Evolutionary conservation across 2,329 filamentous ascomycete species (phyloP).

Genomic region (Chaetomium sp.): DNA sequence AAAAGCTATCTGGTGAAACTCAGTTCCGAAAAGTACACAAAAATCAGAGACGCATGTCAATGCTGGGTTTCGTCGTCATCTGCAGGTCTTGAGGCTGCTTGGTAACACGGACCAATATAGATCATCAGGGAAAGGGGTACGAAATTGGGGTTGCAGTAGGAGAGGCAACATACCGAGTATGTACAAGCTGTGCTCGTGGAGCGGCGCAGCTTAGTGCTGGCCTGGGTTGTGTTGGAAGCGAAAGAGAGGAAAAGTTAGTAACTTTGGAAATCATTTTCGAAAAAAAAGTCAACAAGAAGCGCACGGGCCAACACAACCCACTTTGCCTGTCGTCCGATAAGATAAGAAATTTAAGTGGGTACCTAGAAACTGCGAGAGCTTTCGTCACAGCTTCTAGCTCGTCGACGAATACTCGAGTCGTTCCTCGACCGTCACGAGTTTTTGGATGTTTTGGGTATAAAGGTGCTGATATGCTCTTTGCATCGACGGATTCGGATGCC

Average conservation of each 20-base stretch:
- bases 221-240: not conserved
- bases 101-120: constrained; percentile 83
- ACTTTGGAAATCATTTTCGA: not conserved
- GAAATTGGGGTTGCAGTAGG: not conserved
- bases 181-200: not conserved
- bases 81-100: constrained; percentile 76
- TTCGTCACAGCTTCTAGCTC: constrained; percentile 16
- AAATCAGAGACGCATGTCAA: constrained; percentile 62
- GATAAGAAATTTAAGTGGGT: constrained; percentile 16
- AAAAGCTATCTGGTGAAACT: not conserved
- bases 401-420: not conserved
- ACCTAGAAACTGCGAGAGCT: constrained; percentile 24
- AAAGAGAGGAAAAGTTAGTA: not conserved
- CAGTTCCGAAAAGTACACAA: not conserved
- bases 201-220: not conserved
- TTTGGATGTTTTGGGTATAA: not conserved
- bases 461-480: not conserved
- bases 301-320: constrained; percentile 9
- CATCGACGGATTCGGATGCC: not conserved
- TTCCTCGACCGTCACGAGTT: constrained; percentile 8
- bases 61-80: constrained; percentile 55
- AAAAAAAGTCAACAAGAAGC: constrained; percentile 12
- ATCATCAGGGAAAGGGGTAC: constrained; percentile 54
- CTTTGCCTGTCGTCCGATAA: constrained; percentile 15
- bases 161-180: not conserved